Base-by-base conservation (phyloP, 257 asterid genomes). In the Verbascum thapsus region DNA sequence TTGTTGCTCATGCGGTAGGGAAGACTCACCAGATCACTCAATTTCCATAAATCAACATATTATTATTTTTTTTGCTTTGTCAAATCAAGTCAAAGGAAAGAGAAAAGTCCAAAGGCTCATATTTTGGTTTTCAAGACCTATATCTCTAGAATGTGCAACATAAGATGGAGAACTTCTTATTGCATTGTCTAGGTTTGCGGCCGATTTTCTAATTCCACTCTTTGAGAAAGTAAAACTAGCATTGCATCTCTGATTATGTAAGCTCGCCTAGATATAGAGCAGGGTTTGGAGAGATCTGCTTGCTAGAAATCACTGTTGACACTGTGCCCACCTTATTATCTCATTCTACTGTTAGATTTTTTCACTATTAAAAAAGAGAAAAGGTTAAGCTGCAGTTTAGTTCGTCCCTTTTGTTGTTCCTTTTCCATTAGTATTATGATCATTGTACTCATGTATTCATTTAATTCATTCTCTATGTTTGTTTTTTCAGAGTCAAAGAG, bases 401-500 rank as follows among this genome's bases (percentile, higher is more conserved):
- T 44, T 45, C 26, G 3, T 12, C 34, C 34, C 45, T 15, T 23
- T 10, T 41, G 60, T 41, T 6, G 18, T 51, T 63, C 48, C 63
- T 34, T 55, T 43, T 2, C 13, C 16, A 12, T 53, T 8, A 32
- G 38, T 41, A 61, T 45, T 61, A 5, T 57, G 38, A 51, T 66
- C 49, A 35, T n/a, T 19, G 11, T 55, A 32, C 68, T 44, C 53
- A 17, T 52, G 51, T 45, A 7, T 39, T 64, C 49, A 49, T 37
- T 43, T 13, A 47, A 40, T 65, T 68, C 16, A 41, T 53, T 6
- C 41, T 57, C 32, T 12, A n/a, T 53, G 10, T 7, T 13, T 41
- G n/a, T n/a, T 5, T 53, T 76, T 72, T 61, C 95, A 92, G 99
- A 90, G 63, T 92, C 99, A 15, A 85, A 89, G 71, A 79, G 55